These are phyloP conservation scores for Alternaria triticimaculans DNA, from an alignment of 2,329 filamentous ascomycete species.

Conservation along the genomic window DNA sequence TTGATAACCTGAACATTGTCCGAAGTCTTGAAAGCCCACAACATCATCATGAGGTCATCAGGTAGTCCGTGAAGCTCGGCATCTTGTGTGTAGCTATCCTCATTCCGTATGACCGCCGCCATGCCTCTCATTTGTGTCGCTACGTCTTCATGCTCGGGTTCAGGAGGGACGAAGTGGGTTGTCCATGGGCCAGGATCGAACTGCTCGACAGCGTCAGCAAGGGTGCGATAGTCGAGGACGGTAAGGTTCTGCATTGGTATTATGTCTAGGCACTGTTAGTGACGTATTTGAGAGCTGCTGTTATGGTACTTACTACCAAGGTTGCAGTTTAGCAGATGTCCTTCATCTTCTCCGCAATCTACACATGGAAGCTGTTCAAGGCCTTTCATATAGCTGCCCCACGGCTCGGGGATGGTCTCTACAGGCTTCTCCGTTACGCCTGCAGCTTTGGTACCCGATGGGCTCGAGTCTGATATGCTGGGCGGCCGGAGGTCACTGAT, in stretches of 20 bases:
- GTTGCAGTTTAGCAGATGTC: conserved; percentile 23
- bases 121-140: conserved; percentile 14
- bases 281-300: neutral
- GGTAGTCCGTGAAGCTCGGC: conserved; percentile 18
- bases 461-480: accelerated
- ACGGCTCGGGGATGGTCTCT: neutral
- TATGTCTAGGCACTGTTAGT: conserved; percentile 13
- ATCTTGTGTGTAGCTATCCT: conserved; percentile 24
- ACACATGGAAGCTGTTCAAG: conserved; percentile 27
- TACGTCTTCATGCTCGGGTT: conserved; percentile 11
- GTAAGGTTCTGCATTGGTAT: conserved; percentile 17
- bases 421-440: neutral
- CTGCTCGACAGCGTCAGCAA: conserved; percentile 18
- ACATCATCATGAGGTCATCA: conserved; percentile 20
- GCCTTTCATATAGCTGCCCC: neutral
- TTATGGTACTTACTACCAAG: conserved; percentile 27
- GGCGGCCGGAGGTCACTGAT: neutral
- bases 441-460: too few species aligned
- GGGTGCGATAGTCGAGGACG: conserved; percentile 10
- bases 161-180: conserved; percentile 16
- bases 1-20: conserved; percentile 4
- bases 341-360: conserved; percentile 26
- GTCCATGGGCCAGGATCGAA: conserved; percentile 40
- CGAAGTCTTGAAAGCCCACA: conserved; percentile 29
- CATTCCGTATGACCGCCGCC: conserved; percentile 25